phyloP scores from a whole-genome alignment of 129 eudicot species.

The Calendula officinalis region DNA sequence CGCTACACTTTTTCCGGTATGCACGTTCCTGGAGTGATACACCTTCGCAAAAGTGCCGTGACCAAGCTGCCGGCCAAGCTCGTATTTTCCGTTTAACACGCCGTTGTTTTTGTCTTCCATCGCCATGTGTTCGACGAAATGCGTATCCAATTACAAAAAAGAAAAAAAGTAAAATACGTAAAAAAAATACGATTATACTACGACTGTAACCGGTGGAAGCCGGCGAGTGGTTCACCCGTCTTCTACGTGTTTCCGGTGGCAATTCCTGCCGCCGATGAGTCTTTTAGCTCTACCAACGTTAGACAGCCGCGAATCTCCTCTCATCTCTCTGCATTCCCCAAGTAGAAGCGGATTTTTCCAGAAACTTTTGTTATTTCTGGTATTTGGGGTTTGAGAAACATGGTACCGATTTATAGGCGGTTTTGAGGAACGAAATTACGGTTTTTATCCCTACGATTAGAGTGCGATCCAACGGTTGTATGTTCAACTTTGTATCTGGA shows the following conservation, averaged over 20 bases:
- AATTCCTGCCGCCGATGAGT: constrained; percentile 31
- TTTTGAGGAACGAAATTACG: background rate
- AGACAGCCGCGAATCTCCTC: constrained; percentile 28
- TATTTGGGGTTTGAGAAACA: background rate
- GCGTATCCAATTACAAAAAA: background rate
- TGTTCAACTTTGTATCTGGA: constrained; percentile 17
- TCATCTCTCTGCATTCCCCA: constrained; percentile 43
- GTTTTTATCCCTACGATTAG: background rate
- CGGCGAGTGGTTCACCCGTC: constrained; percentile 8
- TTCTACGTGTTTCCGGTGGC: constrained; percentile 41
- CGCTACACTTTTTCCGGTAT: constrained; percentile 27
- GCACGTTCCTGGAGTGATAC: constrained; percentile 30
- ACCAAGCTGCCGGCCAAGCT: constrained; percentile 35
- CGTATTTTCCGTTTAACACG: constrained; percentile 27
- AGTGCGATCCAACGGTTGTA: constrained; percentile 21
- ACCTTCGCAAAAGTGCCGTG: constrained; percentile 37
- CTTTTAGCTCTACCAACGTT: constrained; percentile 23
- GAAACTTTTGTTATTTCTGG: background rate
- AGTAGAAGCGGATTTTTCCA: constrained; percentile 2
- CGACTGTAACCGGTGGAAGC: constrained; percentile 3
- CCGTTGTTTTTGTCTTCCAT: constrained; percentile 22
- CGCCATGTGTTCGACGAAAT: constrained; percentile 4
- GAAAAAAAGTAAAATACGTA: background rate
- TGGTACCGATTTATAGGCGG: constrained; percentile 11
- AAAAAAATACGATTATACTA: background rate